These are phyloP conservation scores for Penicillium fimorum DNA, from an alignment of 495 filamentous ascomycete species.

Conservation along the genomic window DNA sequence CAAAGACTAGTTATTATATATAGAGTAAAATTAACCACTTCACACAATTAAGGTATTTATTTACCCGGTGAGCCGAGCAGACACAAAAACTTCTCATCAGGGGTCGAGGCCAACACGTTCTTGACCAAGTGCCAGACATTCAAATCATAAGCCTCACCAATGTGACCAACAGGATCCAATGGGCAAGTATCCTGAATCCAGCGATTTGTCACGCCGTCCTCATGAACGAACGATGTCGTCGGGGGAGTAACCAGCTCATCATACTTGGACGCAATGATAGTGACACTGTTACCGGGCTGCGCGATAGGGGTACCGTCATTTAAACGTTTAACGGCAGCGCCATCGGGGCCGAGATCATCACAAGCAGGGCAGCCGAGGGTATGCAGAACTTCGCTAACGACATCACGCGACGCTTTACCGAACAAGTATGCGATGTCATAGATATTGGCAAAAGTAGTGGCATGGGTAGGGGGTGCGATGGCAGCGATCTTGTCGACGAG, in stretches of 20 bases:
- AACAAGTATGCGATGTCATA: constrained; percentile 47
- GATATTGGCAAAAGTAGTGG: constrained; percentile 46
- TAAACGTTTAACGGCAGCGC: constrained; percentile 39
- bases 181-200: constrained; percentile 49
- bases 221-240: constrained; percentile 43
- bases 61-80: constrained; percentile 40
- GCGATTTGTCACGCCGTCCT: constrained; percentile 45
- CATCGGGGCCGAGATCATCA: constrained; percentile 41
- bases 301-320: constrained; percentile 46
- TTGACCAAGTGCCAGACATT: constrained; percentile 55
- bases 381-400: constrained; percentile 34
- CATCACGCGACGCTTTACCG: constrained; percentile 35
- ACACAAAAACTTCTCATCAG: constrained; percentile 37
- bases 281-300: constrained; percentile 48
- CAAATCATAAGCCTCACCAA: constrained; percentile 52
- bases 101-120: constrained; percentile 47
- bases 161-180: constrained; percentile 50
- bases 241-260: constrained; percentile 52
- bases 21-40: not conserved
- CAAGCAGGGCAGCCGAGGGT: constrained; percentile 48
- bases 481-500: constrained; percentile 47
- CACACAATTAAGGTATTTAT: constrained; percentile 3
- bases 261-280: constrained; percentile 46
- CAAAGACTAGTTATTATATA: constrained; percentile 10
- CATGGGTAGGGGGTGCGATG: constrained; percentile 52